Conservation (phyloP, 495 filamentous ascomycete genomes). For the Aspergillus leporis region DNA sequence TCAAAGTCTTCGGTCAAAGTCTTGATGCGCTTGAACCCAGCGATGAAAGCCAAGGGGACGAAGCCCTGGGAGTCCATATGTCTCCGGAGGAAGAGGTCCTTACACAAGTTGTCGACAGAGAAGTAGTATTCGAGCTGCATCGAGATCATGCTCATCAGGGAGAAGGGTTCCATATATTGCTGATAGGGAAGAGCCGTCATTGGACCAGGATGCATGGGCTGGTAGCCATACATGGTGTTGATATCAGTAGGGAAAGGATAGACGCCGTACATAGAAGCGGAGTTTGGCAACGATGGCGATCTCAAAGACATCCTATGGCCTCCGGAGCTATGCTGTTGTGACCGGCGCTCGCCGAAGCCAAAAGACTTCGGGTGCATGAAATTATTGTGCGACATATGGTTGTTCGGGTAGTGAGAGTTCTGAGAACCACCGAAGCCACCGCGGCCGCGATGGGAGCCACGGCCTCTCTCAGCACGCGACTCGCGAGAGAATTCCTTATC, state of each 20-base stretch:
- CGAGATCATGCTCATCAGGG: conserved; percentile 57
- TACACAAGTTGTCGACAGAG: conserved; percentile 93
- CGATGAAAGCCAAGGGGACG: conserved; percentile 75
- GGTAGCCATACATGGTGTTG: conserved; percentile 52
- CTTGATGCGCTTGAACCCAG: conserved; percentile 81
- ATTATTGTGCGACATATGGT: conserved; percentile 42
- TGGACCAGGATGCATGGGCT: conserved; percentile 50
- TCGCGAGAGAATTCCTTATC: conserved; percentile 46
- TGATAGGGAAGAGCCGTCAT: conserved; percentile 67
- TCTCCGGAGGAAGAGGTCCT: conserved; percentile 83
- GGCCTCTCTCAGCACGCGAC: conserved; percentile 52
- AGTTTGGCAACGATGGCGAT: conserved; percentile 52
- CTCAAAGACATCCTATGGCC: conserved; percentile 44
- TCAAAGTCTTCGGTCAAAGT: conserved; percentile 70
- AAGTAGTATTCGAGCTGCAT: conserved; percentile 95
- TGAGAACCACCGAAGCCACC: conserved; percentile 44
- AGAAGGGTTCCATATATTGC: conserved; percentile 56
- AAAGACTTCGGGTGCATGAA: conserved; percentile 42
- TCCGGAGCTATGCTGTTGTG: conserved; percentile 39
- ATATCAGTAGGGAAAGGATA: conserved; percentile 42
- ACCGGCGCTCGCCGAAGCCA: conserved; percentile 44
- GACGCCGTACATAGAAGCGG: conserved; percentile 37
- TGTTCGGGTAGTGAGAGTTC: conserved; percentile 50
- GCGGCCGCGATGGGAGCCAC: conserved; percentile 56
- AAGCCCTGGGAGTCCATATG: conserved; percentile 96